Percentiles rank a stretch among this genome's conserved stretches.
Evolutionary conservation across 2,329 filamentous ascomycete genomes (phyloP).

Genomic region (Paracamarosporium sp.): DNA sequence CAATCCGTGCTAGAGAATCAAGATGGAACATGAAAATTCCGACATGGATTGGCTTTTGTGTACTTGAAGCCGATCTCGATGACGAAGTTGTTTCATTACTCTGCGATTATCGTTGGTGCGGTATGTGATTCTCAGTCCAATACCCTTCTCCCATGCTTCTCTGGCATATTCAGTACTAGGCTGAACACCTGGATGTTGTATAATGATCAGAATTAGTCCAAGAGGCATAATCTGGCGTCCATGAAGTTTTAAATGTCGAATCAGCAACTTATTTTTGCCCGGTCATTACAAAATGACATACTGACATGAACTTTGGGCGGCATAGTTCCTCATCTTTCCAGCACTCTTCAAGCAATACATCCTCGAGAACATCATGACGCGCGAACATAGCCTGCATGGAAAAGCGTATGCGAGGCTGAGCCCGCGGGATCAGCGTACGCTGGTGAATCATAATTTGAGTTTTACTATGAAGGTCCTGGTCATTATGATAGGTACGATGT

Average conservation of each 20-base stretch:
- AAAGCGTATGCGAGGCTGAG: background rate
- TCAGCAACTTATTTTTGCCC: background rate
- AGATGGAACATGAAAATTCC: background rate
- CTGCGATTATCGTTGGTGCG: background rate
- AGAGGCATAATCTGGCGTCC: background rate
- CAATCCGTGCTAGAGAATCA: background rate
- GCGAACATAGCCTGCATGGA: background rate
- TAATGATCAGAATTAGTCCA: no score
- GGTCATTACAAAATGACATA: background rate
- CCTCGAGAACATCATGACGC: background rate
- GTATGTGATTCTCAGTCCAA: background rate
- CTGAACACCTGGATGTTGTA: background rate
- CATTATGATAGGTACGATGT: constrained; percentile 1
- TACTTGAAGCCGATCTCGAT: background rate
- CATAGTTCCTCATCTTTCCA: background rate
- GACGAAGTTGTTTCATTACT: background rate
- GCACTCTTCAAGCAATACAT: constrained; percentile 3
- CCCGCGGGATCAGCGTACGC: constrained; percentile 3
- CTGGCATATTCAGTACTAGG: background rate
- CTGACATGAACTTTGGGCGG: background rate
- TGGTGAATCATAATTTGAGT: constrained; percentile 9
- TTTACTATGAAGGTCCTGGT: background rate
- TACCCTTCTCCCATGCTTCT: background rate
- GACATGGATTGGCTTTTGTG: background rate
- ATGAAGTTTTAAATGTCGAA: background rate